Evolutionary conservation across 306 rosid species (phyloP).

Genomic region (Mimosa bimucronata): DNA sequence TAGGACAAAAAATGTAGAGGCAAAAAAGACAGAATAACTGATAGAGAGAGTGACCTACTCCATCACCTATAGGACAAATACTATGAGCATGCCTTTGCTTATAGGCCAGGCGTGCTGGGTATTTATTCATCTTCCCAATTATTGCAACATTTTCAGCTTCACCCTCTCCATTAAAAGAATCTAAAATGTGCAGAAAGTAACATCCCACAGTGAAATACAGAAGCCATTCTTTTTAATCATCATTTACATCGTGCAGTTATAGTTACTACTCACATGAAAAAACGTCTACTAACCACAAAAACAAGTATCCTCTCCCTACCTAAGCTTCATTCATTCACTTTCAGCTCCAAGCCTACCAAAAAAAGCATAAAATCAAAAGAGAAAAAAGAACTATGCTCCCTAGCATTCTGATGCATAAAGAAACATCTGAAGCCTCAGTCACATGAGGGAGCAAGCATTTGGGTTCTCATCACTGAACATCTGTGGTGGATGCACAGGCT

Average conservation of each 20-base stretch:
- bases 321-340: not conserved
- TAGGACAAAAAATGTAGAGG: conserved; percentile 26
- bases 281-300: conserved; percentile 13
- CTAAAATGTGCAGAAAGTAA: not conserved
- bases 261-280: conserved; percentile 23
- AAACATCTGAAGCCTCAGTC: conserved; percentile 29
- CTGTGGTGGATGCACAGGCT: conserved; percentile 59
- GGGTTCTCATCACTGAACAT: conserved; percentile 95
- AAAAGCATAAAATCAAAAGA: not conserved
- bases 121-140: conserved; percentile 29
- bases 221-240: not conserved
- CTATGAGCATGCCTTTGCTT: not conserved
- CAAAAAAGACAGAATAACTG: conserved; percentile 31
- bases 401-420: not conserved
- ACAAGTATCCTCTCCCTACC: not conserved
- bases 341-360: conserved; percentile 2
- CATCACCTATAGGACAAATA: conserved; percentile 32
- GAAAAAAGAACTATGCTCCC: not conserved
- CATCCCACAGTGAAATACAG: not conserved
- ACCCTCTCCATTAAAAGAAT: not conserved
- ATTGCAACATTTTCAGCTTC: conserved; percentile 18
- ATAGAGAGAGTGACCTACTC: conserved; percentile 34
- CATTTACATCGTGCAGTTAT: conserved; percentile 24
- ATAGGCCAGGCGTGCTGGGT: not conserved
- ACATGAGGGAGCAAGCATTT: conserved; percentile 83